These are phyloP conservation scores for Dryas integrifolia DNA, from an alignment of 331 rosid species.

Conservation along the genomic window DNA sequence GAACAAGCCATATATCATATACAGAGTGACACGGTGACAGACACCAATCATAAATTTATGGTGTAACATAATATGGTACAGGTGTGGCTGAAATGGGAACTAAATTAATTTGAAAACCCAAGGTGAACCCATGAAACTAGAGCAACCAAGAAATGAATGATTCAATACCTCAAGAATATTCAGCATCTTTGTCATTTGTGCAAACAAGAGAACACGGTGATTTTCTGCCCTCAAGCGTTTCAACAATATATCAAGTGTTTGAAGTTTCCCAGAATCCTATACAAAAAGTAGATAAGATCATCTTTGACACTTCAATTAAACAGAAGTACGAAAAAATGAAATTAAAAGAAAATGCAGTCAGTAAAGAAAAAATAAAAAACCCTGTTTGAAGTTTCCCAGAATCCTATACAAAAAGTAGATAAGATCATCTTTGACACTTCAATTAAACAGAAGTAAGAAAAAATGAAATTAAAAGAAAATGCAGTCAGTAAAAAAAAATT, in stretches of 20 bases:
- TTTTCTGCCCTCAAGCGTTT: conserved; percentile 87
- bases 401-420: conserved; percentile 54
- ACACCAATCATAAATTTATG: not conserved
- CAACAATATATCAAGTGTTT: conserved; percentile 92
- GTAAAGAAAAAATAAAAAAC: not conserved
- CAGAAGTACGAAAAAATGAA: too few species aligned
- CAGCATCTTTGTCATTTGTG: conserved; percentile 99
- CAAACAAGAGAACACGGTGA: conserved; percentile 95
- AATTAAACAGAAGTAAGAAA: not conserved
- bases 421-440: conserved; percentile 10
- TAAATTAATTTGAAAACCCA: not conserved
- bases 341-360: conserved; percentile 6
- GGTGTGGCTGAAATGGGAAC: not conserved
- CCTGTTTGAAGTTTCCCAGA: conserved; percentile 96
- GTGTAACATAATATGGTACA: not conserved
- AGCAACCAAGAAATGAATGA: conserved; percentile 12
- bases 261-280: conserved; percentile 99
- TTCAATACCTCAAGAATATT: conserved; percentile 88
- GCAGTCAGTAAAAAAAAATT: not conserved
- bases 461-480: not conserved
- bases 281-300: conserved; percentile 27
- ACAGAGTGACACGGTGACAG: not conserved
- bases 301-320: not conserved
- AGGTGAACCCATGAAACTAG: not conserved
- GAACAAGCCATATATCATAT: not conserved